These are phyloP conservation scores for Mycotypha africana DNA, from an alignment of 371 early-diverging fungal species.

Conservation along the genomic window DNA sequence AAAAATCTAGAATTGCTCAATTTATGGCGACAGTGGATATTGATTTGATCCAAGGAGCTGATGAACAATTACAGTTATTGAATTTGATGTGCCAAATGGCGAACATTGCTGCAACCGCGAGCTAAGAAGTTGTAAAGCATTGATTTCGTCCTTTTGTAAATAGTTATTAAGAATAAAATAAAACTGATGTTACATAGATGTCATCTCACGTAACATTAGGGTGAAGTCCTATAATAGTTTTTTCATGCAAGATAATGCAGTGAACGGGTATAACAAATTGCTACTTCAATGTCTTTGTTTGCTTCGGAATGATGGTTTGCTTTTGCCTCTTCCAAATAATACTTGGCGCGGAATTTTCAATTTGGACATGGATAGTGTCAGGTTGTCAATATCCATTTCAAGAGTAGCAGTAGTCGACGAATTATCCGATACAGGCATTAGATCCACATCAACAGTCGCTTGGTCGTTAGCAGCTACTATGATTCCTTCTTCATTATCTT, in stretches of 20 bases:
- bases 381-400: constrained; percentile 19
- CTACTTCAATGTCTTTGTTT: constrained; percentile 3
- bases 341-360: constrained; percentile 27
- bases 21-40: constrained; percentile 65
- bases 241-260: no score
- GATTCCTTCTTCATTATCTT: no score
- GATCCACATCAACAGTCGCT: neutral
- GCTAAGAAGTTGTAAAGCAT: no score
- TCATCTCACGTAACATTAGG: neutral
- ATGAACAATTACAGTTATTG: constrained; percentile 82
- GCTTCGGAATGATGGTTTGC: constrained; percentile 2
- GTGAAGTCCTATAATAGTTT: no score
- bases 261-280: no score
- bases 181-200: neutral
- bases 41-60: constrained; percentile 79
- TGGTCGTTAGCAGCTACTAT: no score
- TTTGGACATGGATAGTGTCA: constrained; percentile 18
- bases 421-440: no score
- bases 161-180: constrained; percentile 5
- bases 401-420: no score
- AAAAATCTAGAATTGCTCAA: constrained; percentile 66
- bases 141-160: no score
- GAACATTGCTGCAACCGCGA: constrained; percentile 30
- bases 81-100: constrained; percentile 59
- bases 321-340: no score